Evolutionary conservation across 2,329 filamentous ascomycete genomes (phyloP), one percentile per base, ranked within the genome.

Genomic region (Aspergillus tanneri): DNA sequence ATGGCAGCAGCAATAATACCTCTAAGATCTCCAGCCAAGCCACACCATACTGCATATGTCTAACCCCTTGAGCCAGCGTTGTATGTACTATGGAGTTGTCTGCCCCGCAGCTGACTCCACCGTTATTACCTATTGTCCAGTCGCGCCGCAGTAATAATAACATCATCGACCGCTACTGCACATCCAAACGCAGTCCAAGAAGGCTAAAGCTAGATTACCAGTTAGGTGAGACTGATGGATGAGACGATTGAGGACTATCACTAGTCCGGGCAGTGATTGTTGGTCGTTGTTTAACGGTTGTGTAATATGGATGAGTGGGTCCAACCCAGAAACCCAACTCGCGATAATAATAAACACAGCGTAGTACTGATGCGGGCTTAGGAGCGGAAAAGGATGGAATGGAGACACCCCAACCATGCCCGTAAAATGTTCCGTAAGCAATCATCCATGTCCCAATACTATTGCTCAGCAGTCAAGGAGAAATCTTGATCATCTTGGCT

Each of bases 401-500:
- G 30, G 8, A 16, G 7, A 18, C 14, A 34, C 30, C 8, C 30
- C 30, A 34, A 34, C 30, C 30, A 34, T 16, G 16, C 11, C 28
- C n/a, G 28, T 21, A 36, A 38, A 24, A 22, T 21, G 36, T 18
- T 11, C 43, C 37, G 36, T 46, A 11, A 39, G 28, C 37, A 10
- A 25, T 16, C 7, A 19, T 9, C 10, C 6, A 21, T 40, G n/a
- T 16, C 21, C n/a, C 25, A 42, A 12, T 25, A 28, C 25, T 25
- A 28, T 18, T n/a, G 23, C 21, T 41, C n/a, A 19, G 11, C n/a
- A 27, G 24, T 27, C n/a, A n/a, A 18, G 39, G 25, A 46, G 24
- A 51, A 52, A 52, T 52, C 52, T 54, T 54, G 43, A 54, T 47
- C 49, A 4, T 46, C 49, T 51, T 52, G 43, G 51, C 48, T 8